Evolutionary conservation across 2,329 filamentous ascomycete species (phyloP), one percentile per base, ranked within the genome.

Genomic region (Gremmenia infestans): DNA sequence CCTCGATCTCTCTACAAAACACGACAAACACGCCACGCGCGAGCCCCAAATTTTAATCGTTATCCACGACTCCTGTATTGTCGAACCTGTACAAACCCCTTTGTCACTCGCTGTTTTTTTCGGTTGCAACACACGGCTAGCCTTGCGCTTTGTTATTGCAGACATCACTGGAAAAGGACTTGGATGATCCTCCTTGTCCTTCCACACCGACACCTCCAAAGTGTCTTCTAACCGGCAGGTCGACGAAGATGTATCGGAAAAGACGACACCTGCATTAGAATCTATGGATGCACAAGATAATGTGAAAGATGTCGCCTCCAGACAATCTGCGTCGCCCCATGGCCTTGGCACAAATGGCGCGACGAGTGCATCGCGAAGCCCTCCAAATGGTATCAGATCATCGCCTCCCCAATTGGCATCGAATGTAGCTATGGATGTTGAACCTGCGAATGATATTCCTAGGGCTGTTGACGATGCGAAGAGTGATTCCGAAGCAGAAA

Each of bases 401-500:
- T 69, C 68, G 14, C 68, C 68, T 39, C 68, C 67, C 23, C 52
- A 55, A n/a, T 45, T 62, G 43, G 40, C 50, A 53, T 56, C 60
- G n/a, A 55, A 63, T 45, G 52, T 48, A 42, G 43, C 54, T 4
- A 67, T 64, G 60, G 59, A 65, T 35, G 32, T 61, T 28, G 63
- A 65, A 48, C 52, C 53, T 28, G 54, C 54, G 23, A 60, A 60
- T 50, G 54, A 35, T 15, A 15, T 32, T 25, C 23, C 45, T 25
- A 22, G 42, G 11, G 37, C 51, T 35, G 52, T 48, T 22, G 61
- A 62, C 35, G 50, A 43, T n/a, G 60, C 57, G 56, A 84, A 85
- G 57, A 83, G 79, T 66, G 83, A 86, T 64, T 89, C 86, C 1
- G 86, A 89, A 67, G 85, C 86, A 49, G 86, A 89, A 72, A 89